phyloP scores from a whole-genome alignment of 495 filamentous ascomycete genomes.

The Chaetomium cochliodes region DNA sequence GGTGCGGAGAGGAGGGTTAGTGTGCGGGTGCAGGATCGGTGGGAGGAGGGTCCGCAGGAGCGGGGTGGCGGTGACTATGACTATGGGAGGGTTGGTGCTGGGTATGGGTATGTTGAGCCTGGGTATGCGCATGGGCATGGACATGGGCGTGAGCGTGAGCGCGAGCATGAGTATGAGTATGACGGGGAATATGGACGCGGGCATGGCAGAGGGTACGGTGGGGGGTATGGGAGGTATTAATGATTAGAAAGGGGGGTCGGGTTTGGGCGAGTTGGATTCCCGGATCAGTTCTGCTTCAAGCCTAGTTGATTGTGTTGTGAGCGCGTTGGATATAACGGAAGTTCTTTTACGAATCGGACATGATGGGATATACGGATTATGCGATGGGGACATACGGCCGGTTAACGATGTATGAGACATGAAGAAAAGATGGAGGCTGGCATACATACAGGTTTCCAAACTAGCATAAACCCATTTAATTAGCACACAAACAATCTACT shows the following conservation, averaged over 20 bases:
- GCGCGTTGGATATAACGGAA: neutral
- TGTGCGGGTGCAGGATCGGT: slow-evolving; percentile 23
- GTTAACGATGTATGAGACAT: no score
- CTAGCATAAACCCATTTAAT: no score
- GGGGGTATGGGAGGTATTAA: slow-evolving; percentile 2
- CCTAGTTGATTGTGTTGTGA: neutral
- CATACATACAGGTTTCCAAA: no score
- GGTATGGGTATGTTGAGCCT: no score
- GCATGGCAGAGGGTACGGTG: neutral
- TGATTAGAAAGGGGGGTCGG: neutral
- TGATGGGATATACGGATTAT: neutral
- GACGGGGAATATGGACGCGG: neutral
- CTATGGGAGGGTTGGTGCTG: no score
- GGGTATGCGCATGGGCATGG: no score
- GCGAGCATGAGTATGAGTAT: no score
- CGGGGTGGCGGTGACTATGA: neutral
- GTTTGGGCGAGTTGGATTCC: neutral
- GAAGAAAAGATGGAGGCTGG: no score
- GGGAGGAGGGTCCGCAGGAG: neutral
- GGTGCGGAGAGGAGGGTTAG: slow-evolving; percentile 14
- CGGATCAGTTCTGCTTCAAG: neutral
- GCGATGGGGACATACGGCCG: neutral
- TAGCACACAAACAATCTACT: neutral
- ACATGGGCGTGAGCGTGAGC: no score
- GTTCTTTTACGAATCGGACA: neutral